Base-by-base conservation (phyloP, 176 grass and related monocot species). In the Chloris gayana region DNA sequence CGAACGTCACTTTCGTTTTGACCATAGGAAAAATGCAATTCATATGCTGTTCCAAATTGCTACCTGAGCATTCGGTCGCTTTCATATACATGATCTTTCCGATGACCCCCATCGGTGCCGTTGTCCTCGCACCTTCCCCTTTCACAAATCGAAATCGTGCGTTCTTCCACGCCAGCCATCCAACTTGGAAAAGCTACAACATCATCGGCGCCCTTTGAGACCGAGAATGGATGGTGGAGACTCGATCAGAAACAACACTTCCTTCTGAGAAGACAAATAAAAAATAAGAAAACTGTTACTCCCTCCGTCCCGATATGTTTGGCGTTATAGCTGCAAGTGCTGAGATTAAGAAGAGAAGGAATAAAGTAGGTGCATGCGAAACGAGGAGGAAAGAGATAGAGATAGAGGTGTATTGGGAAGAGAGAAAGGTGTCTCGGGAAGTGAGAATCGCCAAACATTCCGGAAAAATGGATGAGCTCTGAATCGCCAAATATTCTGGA, bases 211-310 rank as follows among this genome's bases (percentile, higher is more conserved):
- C 24, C 80, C 62, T 67, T 73, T 73, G 49, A 19, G 27, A 12
- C 69, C 17, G 45, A 76, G 31, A 77, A 78, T 63, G 87, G 65
- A 77, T 46, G 54, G 72, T 5, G 41, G 7, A 79, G 76, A 31
- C 74, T 51, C 15, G 26, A 30, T 2, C 2, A 19, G 3, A 67
- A 9, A 57, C 13, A 14, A 25, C 26, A 56, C 27, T 27, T 60
- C 11, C 10, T 60, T 60, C 4, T 60, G 57, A 60, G 24, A 60
- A 27, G n/a, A 29, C 4, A 14, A 19, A 22, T 49, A 49, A 64
- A 21, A 63, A 58, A 46, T 2, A 51, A 24, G 69, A 69, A 19
- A 2, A 13, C 5, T 24, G 9, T n/a, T n/a, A n/a, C n/a, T n/a
- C n/a, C n/a, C n/a, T n/a, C n/a, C n/a, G n/a, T n/a, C n/a, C n/a